Evolutionary conservation across 306 rosid genomes (phyloP).

Genomic region (Trifolium fragiferum): DNA sequence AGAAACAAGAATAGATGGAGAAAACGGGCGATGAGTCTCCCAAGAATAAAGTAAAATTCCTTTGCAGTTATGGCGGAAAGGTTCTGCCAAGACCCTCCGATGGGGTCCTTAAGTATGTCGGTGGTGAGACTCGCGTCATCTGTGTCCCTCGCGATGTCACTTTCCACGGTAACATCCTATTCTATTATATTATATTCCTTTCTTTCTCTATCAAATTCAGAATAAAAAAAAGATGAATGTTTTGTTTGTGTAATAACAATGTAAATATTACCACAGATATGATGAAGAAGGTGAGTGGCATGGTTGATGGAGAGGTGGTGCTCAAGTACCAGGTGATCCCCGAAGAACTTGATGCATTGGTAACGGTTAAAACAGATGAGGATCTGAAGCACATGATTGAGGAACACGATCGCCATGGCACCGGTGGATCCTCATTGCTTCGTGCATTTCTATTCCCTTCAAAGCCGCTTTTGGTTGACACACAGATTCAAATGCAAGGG

Average conservation of each 20-base stretch:
- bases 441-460: constrained; percentile 69
- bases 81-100: constrained; percentile 78
- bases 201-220: not conserved
- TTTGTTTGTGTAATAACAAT: not conserved
- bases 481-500: constrained; percentile 19
- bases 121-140: constrained; percentile 89
- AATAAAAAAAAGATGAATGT: not conserved
- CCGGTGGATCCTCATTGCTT: constrained; percentile 53
- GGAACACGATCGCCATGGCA: constrained; percentile 63
- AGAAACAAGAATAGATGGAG: not conserved
- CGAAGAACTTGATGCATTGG: constrained; percentile 72
- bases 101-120: constrained; percentile 74
- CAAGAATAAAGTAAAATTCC: constrained; percentile 62
- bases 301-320: constrained; percentile 63
- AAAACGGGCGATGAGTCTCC: constrained; percentile 52
- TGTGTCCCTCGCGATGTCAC: constrained; percentile 56
- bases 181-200: not conserved
- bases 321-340: constrained; percentile 71
- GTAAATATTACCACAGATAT: constrained; percentile 50
- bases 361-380: constrained; percentile 64
- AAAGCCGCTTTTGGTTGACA: constrained; percentile 47
- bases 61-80: constrained; percentile 88
- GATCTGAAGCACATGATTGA: constrained; percentile 82
- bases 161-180: constrained; percentile 55
- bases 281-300: constrained; percentile 58